Evolutionary conservation across 2,329 filamentous ascomycete species (phyloP), one percentile per base, ranked within the genome.

Genomic region (Neopestalotiopsis clavispora): DNA sequence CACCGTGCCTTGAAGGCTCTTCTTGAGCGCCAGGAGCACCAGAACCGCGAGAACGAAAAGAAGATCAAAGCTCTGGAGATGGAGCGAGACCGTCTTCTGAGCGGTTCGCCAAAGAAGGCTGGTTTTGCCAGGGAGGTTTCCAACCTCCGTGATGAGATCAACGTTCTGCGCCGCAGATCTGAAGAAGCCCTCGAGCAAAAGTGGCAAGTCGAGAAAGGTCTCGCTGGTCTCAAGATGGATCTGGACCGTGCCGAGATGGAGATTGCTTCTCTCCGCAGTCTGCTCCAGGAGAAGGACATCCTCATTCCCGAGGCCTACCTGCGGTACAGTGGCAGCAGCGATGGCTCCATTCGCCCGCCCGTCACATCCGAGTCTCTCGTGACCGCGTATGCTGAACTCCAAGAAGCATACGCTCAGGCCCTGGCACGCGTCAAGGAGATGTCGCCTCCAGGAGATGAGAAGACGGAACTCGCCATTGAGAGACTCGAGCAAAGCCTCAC

Each of bases 111-210:
- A 2, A 89, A 90, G 72, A 91, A 92, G 73, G 89, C 90, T 4
- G 93, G 93, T 10, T 98, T 97, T 78, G 92, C 97, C 78, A 90
- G 87, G 72, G 95, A 98, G 76, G 93, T 98, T 6, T 86, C 87
- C 1, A 91, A 87, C 71, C 85, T 98, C 58, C 91, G 94, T 69
- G 90, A 92, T 30, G 96, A 99, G 78, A 92, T 99, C 71, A 93
- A 92, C 65, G 88, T 92, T 17, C 86, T 99, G 68, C 91, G 96
- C 58, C 91, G 91, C 71, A 90, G 96, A 67, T 95, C 95, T 38
- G 95, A 99, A 75, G 95, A 98, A 72, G 95, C 95, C 17, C 87
- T 98, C 14, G 94, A 97, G 77, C 93, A 97, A 76, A 98, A 98
- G 81, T 98, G 94, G 91, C 92, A 97, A 78, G 95, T 95, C 71